Percentiles rank a stretch among this genome's conserved stretches.
These are phyloP conservation scores for Russula dissimulans DNA, from an alignment of 768 basidiomycete species.

Conservation along the genomic window DNA sequence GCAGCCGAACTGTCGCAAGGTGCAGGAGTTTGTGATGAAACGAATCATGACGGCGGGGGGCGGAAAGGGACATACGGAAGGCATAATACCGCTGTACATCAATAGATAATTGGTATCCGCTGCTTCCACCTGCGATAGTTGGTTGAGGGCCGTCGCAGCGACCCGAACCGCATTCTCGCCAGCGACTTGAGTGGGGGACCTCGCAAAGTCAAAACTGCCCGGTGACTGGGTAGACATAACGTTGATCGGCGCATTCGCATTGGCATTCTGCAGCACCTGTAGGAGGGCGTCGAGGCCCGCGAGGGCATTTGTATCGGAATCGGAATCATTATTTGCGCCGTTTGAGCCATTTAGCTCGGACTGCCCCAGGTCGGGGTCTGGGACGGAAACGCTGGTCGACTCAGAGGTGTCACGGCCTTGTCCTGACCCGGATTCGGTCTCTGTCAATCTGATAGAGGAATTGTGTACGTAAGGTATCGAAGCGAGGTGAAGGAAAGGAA, in stretches of 20 bases:
- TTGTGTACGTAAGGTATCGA: not conserved
- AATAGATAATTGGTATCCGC: not conserved
- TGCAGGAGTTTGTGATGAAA: not conserved
- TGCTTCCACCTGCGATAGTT: conserved; percentile 18
- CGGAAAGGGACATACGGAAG: not conserved
- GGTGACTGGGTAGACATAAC: not conserved
- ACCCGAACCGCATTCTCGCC: conserved; percentile 16
- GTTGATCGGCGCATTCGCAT: not conserved
- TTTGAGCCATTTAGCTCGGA: not conserved
- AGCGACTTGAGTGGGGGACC: not conserved
- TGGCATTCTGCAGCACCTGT: conserved; percentile 16
- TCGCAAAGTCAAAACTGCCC: not conserved
- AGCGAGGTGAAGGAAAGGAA: too few relatives aligned
- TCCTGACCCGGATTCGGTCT: not conserved
- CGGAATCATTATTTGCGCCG: conserved; percentile 1
- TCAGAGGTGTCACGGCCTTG: not conserved
- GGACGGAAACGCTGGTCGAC: not conserved
- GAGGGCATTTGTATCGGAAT: conserved; percentile 13
- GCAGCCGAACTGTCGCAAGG: conserved; percentile 1
- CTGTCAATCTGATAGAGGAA: conserved; percentile 1
- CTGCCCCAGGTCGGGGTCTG: not conserved
- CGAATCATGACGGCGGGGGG: not conserved
- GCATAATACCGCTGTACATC: not conserved
- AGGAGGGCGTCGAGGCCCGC: conserved; percentile 19
- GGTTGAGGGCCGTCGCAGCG: conserved; percentile 17